Base-by-base conservation (phyloP, 2,329 filamentous ascomycete genomes). In the Fusarium sp. region DNA sequence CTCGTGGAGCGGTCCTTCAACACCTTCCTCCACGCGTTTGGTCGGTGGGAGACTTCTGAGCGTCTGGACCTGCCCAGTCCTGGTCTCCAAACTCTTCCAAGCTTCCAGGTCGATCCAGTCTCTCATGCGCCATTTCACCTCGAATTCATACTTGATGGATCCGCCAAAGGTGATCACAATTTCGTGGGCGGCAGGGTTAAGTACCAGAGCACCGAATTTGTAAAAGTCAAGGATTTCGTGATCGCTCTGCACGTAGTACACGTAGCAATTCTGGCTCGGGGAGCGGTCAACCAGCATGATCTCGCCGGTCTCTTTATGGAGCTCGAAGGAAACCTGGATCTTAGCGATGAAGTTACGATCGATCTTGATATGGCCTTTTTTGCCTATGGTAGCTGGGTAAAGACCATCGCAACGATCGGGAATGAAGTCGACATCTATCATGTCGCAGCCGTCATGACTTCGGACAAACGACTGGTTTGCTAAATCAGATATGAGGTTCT, bases 291-390 rank as follows among this genome's bases (percentile, higher is more conserved):
- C 18, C 4, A 61, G 27, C 27, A 62, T 20, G 3, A 58, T 20
- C 27, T 46, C 53, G 5, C 59, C 44, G 5, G 51, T 57, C 16
- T 56, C 25, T 9, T 12, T 44, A 20, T 57, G 52, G 1, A 61
- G 22, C 11, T 34, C 7, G 14, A 61, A 57, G 16, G 44, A 44
- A 15, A 22, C 24, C 6, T 56, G 51, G 6, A n/a, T 10, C 2
- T 38, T 44, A 6, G 20, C 34, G 18, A 30, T 18, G 4, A 44
- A 53, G 0, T 11, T 15, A 1, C 20, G 20, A 25, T 38, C 3
- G 4, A 61, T 8, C 8, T 43, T 43, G 30, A 61, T 24, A 5
- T 56, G 15, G 18, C 52, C 44, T 2, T 14, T 18, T 8, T 18
- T 16, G n/a, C 59, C 52, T 6, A 61, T 34, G 1, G 29, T 18